phyloP scores from a whole-genome alignment of 2,329 filamentous ascomycete genomes.

The Coniella lustricola region DNA sequence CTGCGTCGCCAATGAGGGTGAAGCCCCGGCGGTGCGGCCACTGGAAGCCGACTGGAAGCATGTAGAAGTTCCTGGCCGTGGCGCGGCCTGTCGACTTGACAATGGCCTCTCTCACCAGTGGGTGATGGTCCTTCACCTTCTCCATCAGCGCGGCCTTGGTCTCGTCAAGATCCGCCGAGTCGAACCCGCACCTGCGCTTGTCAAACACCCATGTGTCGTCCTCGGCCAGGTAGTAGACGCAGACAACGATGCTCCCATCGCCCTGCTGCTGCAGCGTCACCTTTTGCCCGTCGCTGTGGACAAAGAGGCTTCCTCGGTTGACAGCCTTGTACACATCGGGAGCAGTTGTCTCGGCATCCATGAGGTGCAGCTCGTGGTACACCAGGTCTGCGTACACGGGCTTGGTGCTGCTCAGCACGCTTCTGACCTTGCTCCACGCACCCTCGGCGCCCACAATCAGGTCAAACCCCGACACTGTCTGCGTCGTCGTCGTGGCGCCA shows the following conservation, averaged over 20 bases:
- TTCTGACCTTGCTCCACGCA: conserved; percentile 29
- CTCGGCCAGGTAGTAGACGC: conserved; percentile 30
- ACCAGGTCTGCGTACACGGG: conserved; percentile 41
- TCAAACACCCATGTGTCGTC: conserved; percentile 29
- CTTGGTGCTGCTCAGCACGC: conserved; percentile 26
- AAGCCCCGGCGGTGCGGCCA: conserved; percentile 43
- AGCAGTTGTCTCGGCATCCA: conserved; percentile 32
- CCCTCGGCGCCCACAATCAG: conserved; percentile 30
- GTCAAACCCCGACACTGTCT: conserved; percentile 31
- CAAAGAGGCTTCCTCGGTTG: conserved; percentile 41
- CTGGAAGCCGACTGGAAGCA: conserved; percentile 40
- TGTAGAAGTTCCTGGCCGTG: conserved; percentile 40
- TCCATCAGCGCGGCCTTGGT: conserved; percentile 31
- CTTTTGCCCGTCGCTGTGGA: conserved; percentile 33
- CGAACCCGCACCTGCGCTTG: conserved; percentile 34
- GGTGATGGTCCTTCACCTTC: conserved; percentile 34
- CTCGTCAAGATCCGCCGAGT: conserved; percentile 32
- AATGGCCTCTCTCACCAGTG: conserved; percentile 35
- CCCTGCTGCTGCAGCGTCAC: conserved; percentile 40
- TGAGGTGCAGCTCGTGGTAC: conserved; percentile 34
- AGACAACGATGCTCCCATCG: conserved; percentile 39
- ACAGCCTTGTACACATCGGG: conserved; percentile 37
- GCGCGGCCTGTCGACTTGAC: conserved; percentile 32
- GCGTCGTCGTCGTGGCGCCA: conserved; percentile 20
- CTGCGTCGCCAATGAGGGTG: conserved; percentile 53